Evolutionary conservation across 1,139 yeast species (phyloP).

Genomic region (Lodderomyces beijingensis): DNA sequence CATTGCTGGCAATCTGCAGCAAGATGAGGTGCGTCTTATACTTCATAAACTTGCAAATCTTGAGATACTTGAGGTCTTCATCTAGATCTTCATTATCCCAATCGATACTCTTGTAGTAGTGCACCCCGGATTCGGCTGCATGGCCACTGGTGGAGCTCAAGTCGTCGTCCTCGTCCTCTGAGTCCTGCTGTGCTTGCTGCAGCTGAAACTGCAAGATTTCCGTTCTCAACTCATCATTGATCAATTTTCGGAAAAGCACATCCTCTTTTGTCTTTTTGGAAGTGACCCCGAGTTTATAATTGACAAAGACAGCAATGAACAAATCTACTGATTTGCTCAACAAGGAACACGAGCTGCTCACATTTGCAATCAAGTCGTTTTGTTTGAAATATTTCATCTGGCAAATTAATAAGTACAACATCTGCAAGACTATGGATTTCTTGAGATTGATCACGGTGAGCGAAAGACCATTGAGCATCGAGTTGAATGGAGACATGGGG

Average conservation of each 20-base stretch:
- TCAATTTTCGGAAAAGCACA: slow-evolving; percentile 33
- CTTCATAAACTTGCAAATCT: slow-evolving; percentile 40
- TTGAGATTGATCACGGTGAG: slow-evolving; percentile 44
- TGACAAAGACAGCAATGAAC: slow-evolving; percentile 37
- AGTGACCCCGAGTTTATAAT: slow-evolving; percentile 22
- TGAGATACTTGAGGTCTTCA: slow-evolving; percentile 45
- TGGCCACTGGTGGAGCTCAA: too few species aligned
- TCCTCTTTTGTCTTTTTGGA: slow-evolving; percentile 29
- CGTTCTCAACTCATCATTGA: slow-evolving; percentile 38
- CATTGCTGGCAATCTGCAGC: slow-evolving; percentile 6
- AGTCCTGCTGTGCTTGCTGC: slow-evolving; percentile 15
- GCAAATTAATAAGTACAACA: slow-evolving; percentile 42
- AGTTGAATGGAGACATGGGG: slow-evolving; percentile 41
- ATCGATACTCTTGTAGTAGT: slow-evolving; percentile 29
- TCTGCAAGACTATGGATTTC: slow-evolving; percentile 41
- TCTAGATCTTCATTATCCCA: slow-evolving; percentile 52
- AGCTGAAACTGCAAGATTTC: slow-evolving; percentile 34
- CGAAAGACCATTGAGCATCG: slow-evolving; percentile 42
- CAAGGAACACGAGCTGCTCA: slow-evolving; percentile 22
- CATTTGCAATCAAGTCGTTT: slow-evolving; percentile 13
- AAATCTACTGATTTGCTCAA: slow-evolving; percentile 31
- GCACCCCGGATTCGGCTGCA: slow-evolving; percentile 5
- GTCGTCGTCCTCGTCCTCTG: slow-evolving; percentile 8
- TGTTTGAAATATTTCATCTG: slow-evolving; percentile 33
- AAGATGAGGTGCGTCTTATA: slow-evolving; percentile 27